phyloP scores from a whole-genome alignment of 768 basidiomycete species.

The Mycena rosella region DNA sequence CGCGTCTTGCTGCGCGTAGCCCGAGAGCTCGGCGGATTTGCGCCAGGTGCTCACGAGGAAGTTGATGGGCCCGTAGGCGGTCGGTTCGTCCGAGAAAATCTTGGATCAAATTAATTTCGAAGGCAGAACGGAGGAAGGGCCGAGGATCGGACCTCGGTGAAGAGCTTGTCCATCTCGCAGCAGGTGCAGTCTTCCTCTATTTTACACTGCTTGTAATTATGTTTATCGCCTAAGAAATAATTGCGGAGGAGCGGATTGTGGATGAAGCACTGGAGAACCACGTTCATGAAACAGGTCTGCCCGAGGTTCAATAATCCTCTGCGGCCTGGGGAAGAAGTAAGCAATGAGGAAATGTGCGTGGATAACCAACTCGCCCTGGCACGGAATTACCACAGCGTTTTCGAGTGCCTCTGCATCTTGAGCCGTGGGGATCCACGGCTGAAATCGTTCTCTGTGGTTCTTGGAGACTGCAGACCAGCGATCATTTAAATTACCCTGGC shows the following conservation, averaged over 20 bases:
- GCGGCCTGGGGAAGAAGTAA: constrained; percentile 62
- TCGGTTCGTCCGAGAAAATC: constrained; percentile 69
- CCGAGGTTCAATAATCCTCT: constrained; percentile 90
- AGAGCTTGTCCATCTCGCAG: constrained; percentile 94
- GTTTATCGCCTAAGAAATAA: constrained; percentile 92
- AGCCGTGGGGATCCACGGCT: constrained; percentile 60
- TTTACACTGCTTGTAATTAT: constrained; percentile 81
- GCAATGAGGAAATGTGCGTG: neutral
- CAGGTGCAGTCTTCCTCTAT: constrained; percentile 78
- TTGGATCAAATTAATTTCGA: constrained; percentile 36
- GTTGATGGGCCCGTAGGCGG: constrained; percentile 83
- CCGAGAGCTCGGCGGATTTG: constrained; percentile 83
- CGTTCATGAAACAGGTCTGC: constrained; percentile 95
- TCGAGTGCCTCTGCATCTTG: constrained; percentile 61
- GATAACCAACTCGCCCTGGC: constrained; percentile 69
- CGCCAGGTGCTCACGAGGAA: constrained; percentile 91
- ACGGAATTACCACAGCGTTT: constrained; percentile 66
- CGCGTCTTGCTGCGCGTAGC: constrained; percentile 95
- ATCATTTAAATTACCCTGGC: neutral
- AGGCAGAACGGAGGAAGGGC: neutral
- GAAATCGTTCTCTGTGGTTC: constrained; percentile 59
- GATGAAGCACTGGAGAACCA: constrained; percentile 88
- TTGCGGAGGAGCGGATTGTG: constrained; percentile 92
- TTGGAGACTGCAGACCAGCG: constrained; percentile 16
- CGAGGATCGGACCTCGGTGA: constrained; percentile 68